Conservation (phyloP, 257 asterid species). For the Nicotiana knightiana region DNA sequence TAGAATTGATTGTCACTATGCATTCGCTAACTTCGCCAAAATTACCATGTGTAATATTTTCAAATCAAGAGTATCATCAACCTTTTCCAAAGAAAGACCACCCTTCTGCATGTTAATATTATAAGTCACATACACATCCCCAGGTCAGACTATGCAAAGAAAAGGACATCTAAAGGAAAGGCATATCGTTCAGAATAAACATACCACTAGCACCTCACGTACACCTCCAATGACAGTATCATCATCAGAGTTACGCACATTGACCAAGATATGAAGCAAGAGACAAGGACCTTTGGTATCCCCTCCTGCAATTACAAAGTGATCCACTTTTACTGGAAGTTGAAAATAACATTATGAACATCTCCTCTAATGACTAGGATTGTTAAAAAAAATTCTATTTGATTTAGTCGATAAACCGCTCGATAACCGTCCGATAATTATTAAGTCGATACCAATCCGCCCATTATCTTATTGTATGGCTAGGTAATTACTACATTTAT, state of each 20-base stretch:
- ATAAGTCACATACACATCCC: too few relatives aligned
- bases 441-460: too few relatives aligned
- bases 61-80: constrained; percentile 61
- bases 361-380: background rate
- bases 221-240: constrained; percentile 58
- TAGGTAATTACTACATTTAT: too few relatives aligned
- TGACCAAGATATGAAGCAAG: constrained; percentile 73
- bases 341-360: background rate
- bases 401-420: too few relatives aligned
- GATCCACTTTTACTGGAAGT: background rate
- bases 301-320: constrained; percentile 42
- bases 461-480: too few relatives aligned
- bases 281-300: constrained; percentile 87
- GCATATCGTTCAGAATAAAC: constrained; percentile 7
- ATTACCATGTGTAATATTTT: constrained; percentile 63
- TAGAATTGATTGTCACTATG: constrained; percentile 5
- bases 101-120: too few relatives aligned
- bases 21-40: constrained; percentile 54
- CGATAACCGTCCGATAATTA: too few relatives aligned
- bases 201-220: constrained; percentile 74
- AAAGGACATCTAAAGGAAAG: background rate
- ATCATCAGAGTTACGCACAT: constrained; percentile 59
- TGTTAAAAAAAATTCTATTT: too few relatives aligned
- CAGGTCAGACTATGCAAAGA: background rate
- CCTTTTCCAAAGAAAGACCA: constrained; percentile 17